phyloP scores from a whole-genome alignment of 2,329 filamentous ascomycete genomes.

The Purpureocillium lavendulum region DNA sequence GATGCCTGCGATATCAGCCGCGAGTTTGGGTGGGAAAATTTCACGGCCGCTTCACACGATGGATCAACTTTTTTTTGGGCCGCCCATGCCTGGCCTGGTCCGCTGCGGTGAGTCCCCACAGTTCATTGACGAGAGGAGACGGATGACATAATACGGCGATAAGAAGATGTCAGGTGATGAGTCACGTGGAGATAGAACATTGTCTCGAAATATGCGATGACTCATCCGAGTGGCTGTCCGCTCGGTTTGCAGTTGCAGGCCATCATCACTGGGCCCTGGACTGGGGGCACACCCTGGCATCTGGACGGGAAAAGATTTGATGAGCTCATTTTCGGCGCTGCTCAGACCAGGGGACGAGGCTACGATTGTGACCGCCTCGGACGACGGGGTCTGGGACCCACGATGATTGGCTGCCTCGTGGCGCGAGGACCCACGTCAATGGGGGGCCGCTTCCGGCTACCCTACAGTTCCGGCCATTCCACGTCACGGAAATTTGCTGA shows the following conservation, averaged over 20 bases:
- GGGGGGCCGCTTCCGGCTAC: neutral
- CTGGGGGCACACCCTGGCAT: no score
- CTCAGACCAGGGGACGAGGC: neutral
- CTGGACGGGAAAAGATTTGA: no score
- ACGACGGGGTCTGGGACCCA: neutral
- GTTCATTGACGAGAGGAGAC: neutral
- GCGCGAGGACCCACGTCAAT: no score
- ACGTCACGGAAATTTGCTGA: no score
- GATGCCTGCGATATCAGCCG: slow-evolving; percentile 13
- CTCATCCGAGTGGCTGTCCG: neutral
- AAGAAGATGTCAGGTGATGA: slow-evolving; percentile 7
- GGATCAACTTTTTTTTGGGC: slow-evolving; percentile 25
- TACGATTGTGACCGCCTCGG: neutral
- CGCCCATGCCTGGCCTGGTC: slow-evolving; percentile 1
- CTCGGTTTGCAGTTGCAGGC: no score
- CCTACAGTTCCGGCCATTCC: neutral
- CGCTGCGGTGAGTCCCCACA: slow-evolving; percentile 5
- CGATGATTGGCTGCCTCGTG: neutral
- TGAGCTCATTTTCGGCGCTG: no score
- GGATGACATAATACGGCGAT: slow-evolving; percentile 14
- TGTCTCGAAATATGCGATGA: neutral
- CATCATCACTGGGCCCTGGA: no score
- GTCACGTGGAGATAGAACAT: slow-evolving; percentile 12
- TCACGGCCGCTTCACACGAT: slow-evolving; percentile 18
- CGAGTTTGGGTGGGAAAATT: slow-evolving; percentile 21